A percentile compares a stretch with the other conserved stretches of the same genome.
Evolutionary conservation across 345 rosid species (phyloP).

Genomic region (Passiflora organensis): DNA sequence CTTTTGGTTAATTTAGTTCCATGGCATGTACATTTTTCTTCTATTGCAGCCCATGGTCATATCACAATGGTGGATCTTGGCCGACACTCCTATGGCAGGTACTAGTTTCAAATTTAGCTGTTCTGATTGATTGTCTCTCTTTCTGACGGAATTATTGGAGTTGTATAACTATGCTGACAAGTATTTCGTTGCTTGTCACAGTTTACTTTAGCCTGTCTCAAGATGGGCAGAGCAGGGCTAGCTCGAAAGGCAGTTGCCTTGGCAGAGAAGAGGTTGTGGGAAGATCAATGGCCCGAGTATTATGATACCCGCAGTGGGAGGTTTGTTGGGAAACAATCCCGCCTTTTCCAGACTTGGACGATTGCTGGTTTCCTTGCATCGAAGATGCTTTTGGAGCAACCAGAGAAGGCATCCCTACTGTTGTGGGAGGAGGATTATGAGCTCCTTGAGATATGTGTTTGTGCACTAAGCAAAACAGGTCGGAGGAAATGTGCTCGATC

Average conservation of each 20-base stretch:
- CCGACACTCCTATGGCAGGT: conserved; percentile 97
- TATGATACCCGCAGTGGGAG: conserved; percentile 73
- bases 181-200: too few species aligned
- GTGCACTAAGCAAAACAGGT: conserved; percentile 50
- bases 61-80: conserved; percentile 97
- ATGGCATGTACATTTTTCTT: neutral
- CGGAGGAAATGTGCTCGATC: conserved; percentile 63
- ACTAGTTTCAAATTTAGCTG: neutral
- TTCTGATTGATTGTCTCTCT: too few species aligned
- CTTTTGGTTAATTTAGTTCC: neutral
- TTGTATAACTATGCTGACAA: too few species aligned
- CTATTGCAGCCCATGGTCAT: conserved; percentile 84
- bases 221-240: conserved; percentile 71
- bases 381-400: conserved; percentile 81
- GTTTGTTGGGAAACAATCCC: conserved; percentile 77
- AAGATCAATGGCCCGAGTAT: conserved; percentile 86
- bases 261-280: conserved; percentile 66
- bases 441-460: conserved; percentile 78
- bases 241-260: conserved; percentile 66
- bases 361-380: conserved; percentile 77
- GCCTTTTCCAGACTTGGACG: conserved; percentile 80
- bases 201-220: conserved; percentile 90
- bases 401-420: conserved; percentile 70
- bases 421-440: conserved; percentile 90
- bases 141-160: too few species aligned